phyloP scores from a whole-genome alignment of 805 yeast species.

The Spathaspora boniae region DNA sequence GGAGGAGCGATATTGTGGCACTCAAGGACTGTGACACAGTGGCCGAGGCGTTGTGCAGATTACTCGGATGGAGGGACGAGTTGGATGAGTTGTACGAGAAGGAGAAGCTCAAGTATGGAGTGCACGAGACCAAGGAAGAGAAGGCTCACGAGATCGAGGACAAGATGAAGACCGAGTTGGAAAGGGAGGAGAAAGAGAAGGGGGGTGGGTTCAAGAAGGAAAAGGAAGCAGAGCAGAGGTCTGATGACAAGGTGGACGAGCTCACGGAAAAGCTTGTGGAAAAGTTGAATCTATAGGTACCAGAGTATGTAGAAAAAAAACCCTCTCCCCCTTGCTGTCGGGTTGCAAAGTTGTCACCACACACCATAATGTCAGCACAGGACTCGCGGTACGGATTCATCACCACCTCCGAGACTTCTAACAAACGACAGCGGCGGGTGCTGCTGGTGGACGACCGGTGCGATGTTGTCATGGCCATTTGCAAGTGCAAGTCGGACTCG shows the following conservation, averaged over 20 bases:
- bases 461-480: constrained; percentile 7
- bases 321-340: background rate
- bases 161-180: constrained; percentile 8
- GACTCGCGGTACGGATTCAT: constrained; percentile 4
- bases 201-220: constrained; percentile 2
- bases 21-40: constrained; percentile 66
- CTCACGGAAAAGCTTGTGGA: constrained; percentile 6
- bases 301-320: background rate
- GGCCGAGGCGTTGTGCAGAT: constrained; percentile 48
- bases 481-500: constrained; percentile 7
- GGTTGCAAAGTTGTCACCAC: constrained; percentile 2
- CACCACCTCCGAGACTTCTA: background rate
- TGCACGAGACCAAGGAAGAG: constrained; percentile 10
- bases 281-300: constrained; percentile 4
- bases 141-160: constrained; percentile 12
- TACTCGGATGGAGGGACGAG: constrained; percentile 64
- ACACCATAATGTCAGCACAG: constrained; percentile 1
- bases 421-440: background rate
- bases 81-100: constrained; percentile 37
- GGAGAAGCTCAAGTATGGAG: constrained; percentile 11
- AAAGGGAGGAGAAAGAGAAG: background rate
- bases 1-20: constrained; percentile 59
- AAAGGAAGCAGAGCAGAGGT: constrained; percentile 1
- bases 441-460: background rate
- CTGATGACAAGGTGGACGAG: constrained; percentile 2